Conservation (phyloP, 139 green algal genomes). For the Haematococcus lacustris region DNA sequence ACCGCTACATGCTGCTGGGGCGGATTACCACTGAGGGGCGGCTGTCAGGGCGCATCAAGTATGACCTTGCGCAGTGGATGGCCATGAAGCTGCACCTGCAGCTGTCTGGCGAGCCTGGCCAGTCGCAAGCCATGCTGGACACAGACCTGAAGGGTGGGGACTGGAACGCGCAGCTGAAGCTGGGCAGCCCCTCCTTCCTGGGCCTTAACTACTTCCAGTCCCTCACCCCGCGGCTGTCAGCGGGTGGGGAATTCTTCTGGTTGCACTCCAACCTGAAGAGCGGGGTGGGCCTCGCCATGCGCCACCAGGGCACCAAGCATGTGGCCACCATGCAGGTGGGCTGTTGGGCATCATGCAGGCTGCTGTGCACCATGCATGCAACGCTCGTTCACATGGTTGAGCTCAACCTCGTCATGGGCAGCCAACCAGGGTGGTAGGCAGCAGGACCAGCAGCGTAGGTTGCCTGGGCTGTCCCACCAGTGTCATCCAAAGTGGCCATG, state of each 20-base stretch:
- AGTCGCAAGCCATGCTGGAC: conserved; percentile 49
- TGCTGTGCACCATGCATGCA: too few species aligned
- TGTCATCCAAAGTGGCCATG: too few species aligned
- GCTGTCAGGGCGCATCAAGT: conserved; percentile 61
- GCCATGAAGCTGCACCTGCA: conserved; percentile 80
- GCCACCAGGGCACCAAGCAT: conserved; percentile 66
- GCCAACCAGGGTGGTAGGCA: too few species aligned
- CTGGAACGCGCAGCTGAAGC: conserved; percentile 94
- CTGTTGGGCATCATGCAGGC: too few species aligned
- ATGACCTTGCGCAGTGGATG: conserved; percentile 72
- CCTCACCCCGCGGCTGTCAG: conserved; percentile 71
- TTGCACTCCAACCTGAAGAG: conserved; percentile 77
- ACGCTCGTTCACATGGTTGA: too few species aligned
- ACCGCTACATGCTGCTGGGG: conserved; percentile 64
- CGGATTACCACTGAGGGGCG: conserved; percentile 84
- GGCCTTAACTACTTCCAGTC: conserved; percentile 93
- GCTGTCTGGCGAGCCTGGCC: conserved; percentile 64
- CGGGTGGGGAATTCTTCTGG: conserved; percentile 89
- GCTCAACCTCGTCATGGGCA: too few species aligned
- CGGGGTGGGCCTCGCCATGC: conserved; percentile 65
- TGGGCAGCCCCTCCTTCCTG: conserved; percentile 89
- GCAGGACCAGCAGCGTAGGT: too few species aligned
- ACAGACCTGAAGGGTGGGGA: conserved; percentile 67
- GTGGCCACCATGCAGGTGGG: conserved; percentile 71
- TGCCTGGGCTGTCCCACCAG: too few species aligned